These are phyloP conservation scores for Flueggea neowawraea DNA, from an alignment of 441 rosid species.

Conservation along the genomic window DNA sequence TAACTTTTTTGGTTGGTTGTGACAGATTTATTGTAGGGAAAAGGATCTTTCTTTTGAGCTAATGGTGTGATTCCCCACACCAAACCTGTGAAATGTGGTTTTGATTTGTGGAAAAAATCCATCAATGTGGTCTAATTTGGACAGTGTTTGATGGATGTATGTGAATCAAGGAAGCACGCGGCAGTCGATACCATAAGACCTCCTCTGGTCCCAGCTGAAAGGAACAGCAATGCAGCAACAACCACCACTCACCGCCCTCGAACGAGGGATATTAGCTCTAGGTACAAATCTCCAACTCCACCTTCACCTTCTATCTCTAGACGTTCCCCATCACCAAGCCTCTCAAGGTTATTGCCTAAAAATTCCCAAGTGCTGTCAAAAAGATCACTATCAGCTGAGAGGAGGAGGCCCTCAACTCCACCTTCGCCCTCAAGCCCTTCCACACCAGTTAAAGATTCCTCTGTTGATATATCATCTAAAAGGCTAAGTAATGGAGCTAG, in stretches of 20 bases:
- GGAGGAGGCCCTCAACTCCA: conserved; percentile 83
- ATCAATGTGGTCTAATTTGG: conserved; percentile 60
- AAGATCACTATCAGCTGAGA: conserved; percentile 83
- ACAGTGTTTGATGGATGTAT: conserved; percentile 77
- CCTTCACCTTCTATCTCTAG: conserved; percentile 38
- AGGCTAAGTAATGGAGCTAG: conserved; percentile 54
- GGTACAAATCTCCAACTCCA: conserved; percentile 78
- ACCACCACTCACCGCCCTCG: conserved; percentile 50
- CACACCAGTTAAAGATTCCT: conserved; percentile 70
- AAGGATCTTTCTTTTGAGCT: conserved; percentile 45
- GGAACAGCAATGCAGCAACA: conserved; percentile 54
- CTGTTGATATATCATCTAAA: conserved; percentile 54
- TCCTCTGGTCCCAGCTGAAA: conserved; percentile 64
- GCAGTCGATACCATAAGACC: conserved; percentile 49
- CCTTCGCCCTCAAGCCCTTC: conserved; percentile 58
- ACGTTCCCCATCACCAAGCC: conserved; percentile 74
- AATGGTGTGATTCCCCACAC: conserved; percentile 30
- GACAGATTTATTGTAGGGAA: conserved; percentile 61
- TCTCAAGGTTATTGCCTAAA: conserved; percentile 43
- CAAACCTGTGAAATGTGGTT: conserved; percentile 29
- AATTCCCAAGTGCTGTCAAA: conserved; percentile 51
- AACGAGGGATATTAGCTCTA: conserved; percentile 65
- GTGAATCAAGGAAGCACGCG: conserved; percentile 48
- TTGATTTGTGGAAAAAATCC: conserved; percentile 20
- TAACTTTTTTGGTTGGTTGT: conserved; percentile 31